phyloP scores from a whole-genome alignment of 371 early-diverging fungal species.

The Dichotomocladium elegans region DNA sequence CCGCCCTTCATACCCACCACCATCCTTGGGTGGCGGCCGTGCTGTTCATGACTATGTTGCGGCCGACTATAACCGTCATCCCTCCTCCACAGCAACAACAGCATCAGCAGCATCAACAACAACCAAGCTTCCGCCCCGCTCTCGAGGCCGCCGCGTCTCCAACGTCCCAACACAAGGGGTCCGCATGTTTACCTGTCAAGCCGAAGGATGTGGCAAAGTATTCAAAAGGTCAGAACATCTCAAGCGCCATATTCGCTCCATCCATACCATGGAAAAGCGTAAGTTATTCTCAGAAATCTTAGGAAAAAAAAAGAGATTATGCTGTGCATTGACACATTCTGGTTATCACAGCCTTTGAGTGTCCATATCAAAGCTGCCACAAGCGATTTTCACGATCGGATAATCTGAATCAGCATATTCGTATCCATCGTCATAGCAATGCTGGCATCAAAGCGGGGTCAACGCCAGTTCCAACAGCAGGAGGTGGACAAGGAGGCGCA shows the following conservation, averaged over 20 bases:
- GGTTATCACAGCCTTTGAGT: slow-evolving; percentile 50
- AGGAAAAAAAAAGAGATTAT: background rate
- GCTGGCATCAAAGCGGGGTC: slow-evolving; percentile 8
- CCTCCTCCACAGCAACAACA: too few relatives aligned
- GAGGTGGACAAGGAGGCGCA: too few relatives aligned
- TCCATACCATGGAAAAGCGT: slow-evolving; percentile 65
- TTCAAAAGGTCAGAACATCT: slow-evolving; percentile 68
- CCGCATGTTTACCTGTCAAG: slow-evolving; percentile 51
- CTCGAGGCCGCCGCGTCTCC: slow-evolving; percentile 56
- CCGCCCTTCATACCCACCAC: too few relatives aligned
- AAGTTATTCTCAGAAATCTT: slow-evolving; percentile 21
- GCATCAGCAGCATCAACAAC: background rate
- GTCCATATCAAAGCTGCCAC: slow-evolving; percentile 68
- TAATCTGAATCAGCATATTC: slow-evolving; percentile 74
- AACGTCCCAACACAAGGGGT: slow-evolving; percentile 34
- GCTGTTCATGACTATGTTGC: too few relatives aligned
- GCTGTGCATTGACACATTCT: background rate
- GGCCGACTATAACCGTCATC: too few relatives aligned
- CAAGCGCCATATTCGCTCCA: slow-evolving; percentile 61
- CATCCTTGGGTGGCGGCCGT: background rate
- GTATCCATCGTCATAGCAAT: slow-evolving; percentile 54
- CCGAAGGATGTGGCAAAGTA: slow-evolving; percentile 54
- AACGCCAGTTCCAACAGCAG: too few relatives aligned
- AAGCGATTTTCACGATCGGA: slow-evolving; percentile 83
- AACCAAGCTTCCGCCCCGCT: slow-evolving; percentile 14